Percentiles rank a stretch among this genome's conserved stretches.
These are phyloP conservation scores for Coemansia sp. DNA, from an alignment of 192 early-diverging fungal genomes.

Conservation along the genomic window DNA sequence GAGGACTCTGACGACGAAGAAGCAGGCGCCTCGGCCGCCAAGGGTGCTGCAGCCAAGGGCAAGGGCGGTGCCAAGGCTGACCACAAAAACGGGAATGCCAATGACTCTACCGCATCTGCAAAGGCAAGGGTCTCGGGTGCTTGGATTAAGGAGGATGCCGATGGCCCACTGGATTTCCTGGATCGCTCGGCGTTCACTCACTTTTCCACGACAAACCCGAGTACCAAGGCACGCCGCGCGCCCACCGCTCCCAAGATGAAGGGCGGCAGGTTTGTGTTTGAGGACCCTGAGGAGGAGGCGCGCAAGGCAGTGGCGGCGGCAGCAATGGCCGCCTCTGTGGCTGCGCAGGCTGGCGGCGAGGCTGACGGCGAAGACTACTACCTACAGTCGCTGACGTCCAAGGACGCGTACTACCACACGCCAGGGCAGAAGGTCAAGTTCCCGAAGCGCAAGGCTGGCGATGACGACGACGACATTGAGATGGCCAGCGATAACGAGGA, in stretches of 20 bases:
- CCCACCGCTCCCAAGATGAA: slow-evolving; percentile 58
- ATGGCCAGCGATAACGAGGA: slow-evolving; percentile 68
- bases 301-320: slow-evolving; percentile 34
- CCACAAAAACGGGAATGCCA: slow-evolving; percentile 30
- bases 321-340: slow-evolving; percentile 15
- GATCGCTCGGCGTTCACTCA: slow-evolving; percentile 76
- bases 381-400: slow-evolving; percentile 71
- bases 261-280: slow-evolving; percentile 82
- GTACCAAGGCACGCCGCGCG: slow-evolving; percentile 38
- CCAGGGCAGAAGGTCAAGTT: slow-evolving; percentile 87
- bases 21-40: slow-evolving; percentile 26
- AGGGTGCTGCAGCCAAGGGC: slow-evolving; percentile 18
- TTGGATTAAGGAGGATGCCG: slow-evolving; percentile 70
- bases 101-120: background rate
- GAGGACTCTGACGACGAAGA: slow-evolving; percentile 71
- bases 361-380: slow-evolving; percentile 78
- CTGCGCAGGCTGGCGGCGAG: slow-evolving; percentile 27
- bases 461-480: slow-evolving; percentile 58
- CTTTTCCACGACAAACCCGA: slow-evolving; percentile 53
- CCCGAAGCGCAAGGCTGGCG: slow-evolving; percentile 64
- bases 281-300: slow-evolving; percentile 59
- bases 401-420: slow-evolving; percentile 82
- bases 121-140: slow-evolving; percentile 4
- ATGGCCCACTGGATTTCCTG: slow-evolving; percentile 84
- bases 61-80: slow-evolving; percentile 1